Evolutionary conservation across 2,329 filamentous ascomycete genomes (phyloP), one percentile per base, ranked within the genome.

Genomic region (Leptographium wingfieldii): DNA sequence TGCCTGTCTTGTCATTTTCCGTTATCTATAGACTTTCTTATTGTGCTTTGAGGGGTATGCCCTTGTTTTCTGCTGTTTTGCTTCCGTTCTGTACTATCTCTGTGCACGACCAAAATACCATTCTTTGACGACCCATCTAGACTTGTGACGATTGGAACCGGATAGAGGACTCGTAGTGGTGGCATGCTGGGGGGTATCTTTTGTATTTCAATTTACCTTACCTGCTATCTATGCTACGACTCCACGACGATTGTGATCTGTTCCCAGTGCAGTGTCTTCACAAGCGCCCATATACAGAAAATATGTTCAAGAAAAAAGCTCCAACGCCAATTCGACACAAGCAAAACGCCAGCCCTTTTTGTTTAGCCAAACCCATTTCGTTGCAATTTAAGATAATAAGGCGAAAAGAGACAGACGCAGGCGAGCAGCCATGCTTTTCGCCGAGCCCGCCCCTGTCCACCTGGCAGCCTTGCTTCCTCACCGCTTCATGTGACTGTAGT

Each of bases 401-500:
- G 9, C 16, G 12, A 40, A 40, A 40, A 3, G 38, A 14, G 38
- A 40, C 12, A 40, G 38, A 16, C 12, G 19, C 38, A 40, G 38
- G 38, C 38, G 12, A 40, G 38, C 5, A 16, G 12, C 38, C 38
- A 5, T 16, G 38, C 38, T 2, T 3, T 4, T 40, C 14, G 38
- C 16, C 14, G 38, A 40, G 38, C 7, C 12, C 5, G 2, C 9
- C n/a, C 46, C 22, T n/a, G 9, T 38, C 11, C 27, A 3, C 35
- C 33, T 22, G 6, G 9, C n/a, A 0, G 7, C 35, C 14, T 27
- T n/a, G 16, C 19, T 10, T 11, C 48, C 33, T 14, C 11, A 78
- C 61, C 75, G 69, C 66, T 77, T 74, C 65, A 76, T 68, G 58
- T 75, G 71, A 63, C 76, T 80, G 68, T 77, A 92, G 69, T 92